Conservation (phyloP, 352 stramenopile species). For the Pythium aphanidermatum region DNA sequence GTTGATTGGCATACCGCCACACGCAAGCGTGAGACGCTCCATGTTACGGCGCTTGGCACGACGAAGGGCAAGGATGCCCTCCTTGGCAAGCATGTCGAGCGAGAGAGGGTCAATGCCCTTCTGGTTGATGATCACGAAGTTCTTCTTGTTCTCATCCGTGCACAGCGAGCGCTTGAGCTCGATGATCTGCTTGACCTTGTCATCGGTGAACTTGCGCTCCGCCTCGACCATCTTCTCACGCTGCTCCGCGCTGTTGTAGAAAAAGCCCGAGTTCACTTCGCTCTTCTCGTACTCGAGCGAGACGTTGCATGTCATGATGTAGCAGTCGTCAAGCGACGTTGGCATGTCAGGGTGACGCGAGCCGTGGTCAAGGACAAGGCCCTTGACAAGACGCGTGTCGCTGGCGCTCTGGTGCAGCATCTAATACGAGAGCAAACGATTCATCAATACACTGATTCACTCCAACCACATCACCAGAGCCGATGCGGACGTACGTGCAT, state of each 20-base stretch:
- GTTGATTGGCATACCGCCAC: slow-evolving; percentile 97
- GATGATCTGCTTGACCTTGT: slow-evolving; percentile 97
- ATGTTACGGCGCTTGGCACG: slow-evolving; percentile 99
- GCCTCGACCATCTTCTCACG: slow-evolving; percentile 97
- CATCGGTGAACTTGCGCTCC: slow-evolving; percentile 94
- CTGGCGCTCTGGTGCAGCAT: slow-evolving; percentile 96
- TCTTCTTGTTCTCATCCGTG: slow-evolving; percentile 93
- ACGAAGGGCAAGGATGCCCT: slow-evolving; percentile 97
- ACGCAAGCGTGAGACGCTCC: slow-evolving; percentile 98
- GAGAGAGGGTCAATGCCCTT: slow-evolving; percentile 99
- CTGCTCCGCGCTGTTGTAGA: slow-evolving; percentile 98
- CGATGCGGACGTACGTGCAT: slow-evolving; percentile 84
- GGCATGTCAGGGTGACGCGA: slow-evolving; percentile 99
- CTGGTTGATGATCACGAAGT: slow-evolving; percentile 99
- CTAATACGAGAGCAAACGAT: slow-evolving; percentile 17
- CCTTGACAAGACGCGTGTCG: slow-evolving; percentile 93
- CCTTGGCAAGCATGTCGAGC: slow-evolving; percentile 99
- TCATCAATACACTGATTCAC: background rate
- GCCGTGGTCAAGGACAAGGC: slow-evolving; percentile 98
- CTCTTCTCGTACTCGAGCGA: slow-evolving; percentile 99
- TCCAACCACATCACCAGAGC: background rate
- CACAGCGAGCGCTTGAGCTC: slow-evolving; percentile 98
- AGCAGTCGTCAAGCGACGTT: slow-evolving; percentile 93
- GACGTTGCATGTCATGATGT: slow-evolving; percentile 99
- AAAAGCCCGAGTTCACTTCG: slow-evolving; percentile 97